phyloP scores from a whole-genome alignment of 2,329 filamentous ascomycete genomes.

The Sclerotinia trifoliorum region DNA sequence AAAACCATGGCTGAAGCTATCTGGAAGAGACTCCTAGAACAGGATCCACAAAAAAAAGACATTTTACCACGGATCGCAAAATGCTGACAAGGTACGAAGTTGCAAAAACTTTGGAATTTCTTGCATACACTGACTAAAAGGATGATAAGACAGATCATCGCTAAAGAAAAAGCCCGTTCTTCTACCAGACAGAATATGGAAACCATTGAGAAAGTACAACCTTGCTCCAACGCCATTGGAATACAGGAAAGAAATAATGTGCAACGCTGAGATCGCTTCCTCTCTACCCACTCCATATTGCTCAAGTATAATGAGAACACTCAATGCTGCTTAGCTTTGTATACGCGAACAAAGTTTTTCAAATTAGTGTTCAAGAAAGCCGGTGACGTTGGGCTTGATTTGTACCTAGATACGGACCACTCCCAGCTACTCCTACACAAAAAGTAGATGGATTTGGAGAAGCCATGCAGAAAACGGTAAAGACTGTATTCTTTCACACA shows the following conservation, averaged over 20 bases:
- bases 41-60: background rate
- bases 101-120: background rate
- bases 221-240: constrained; percentile 22
- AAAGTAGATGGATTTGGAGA: constrained; percentile 31
- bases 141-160: constrained; percentile 19
- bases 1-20: constrained; percentile 24
- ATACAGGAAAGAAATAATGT: constrained; percentile 23
- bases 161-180: constrained; percentile 24
- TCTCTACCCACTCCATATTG: constrained; percentile 27
- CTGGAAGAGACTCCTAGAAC: constrained; percentile 26
- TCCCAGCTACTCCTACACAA: constrained; percentile 31
- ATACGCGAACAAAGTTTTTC: constrained; percentile 25
- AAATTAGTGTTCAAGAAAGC: constrained; percentile 31
- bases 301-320: constrained; percentile 23
- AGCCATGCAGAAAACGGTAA: constrained; percentile 24
- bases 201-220: constrained; percentile 12
- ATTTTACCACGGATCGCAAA: constrained; percentile 26
- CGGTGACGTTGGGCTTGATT: constrained; percentile 27
- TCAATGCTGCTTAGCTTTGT: constrained; percentile 31
- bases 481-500: constrained; percentile 6
- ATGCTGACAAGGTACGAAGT: constrained; percentile 18
- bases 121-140: background rate
- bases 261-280: constrained; percentile 23
- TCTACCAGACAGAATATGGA: constrained; percentile 24
- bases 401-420: constrained; percentile 18